A percentile compares a stretch with the other conserved stretches of the same genome.
These are phyloP conservation scores for Globisporangium spiculum DNA, from an alignment of 352 stramenopile species.

Conservation along the genomic window DNA sequence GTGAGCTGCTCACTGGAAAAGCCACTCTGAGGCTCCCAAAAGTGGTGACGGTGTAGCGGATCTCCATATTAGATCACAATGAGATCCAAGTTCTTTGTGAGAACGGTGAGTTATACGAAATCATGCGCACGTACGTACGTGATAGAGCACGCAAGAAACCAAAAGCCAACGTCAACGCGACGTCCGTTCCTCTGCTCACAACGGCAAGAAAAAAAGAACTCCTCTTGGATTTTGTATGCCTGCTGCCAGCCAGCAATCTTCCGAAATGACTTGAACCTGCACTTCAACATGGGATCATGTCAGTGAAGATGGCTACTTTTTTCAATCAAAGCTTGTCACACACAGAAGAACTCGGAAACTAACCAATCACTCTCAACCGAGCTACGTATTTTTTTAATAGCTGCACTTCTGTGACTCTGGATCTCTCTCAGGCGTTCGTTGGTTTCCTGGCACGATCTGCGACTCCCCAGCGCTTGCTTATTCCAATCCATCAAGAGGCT, in stretches of 20 bases:
- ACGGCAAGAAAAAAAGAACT: background rate
- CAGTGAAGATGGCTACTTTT: background rate
- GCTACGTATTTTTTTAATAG: background rate
- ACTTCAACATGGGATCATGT: conserved; percentile 1
- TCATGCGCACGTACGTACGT: background rate
- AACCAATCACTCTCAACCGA: background rate
- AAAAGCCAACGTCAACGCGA: background rate
- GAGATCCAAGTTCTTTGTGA: too few relatives aligned
- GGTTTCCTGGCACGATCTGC: background rate
- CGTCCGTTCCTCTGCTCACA: background rate
- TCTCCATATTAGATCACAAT: too few relatives aligned
- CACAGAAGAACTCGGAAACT: background rate
- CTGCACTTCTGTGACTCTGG: background rate
- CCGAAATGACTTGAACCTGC: background rate
- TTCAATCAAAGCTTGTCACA: conserved; percentile 1
- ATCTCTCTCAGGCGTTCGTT: too few relatives aligned
- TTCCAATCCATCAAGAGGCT: background rate
- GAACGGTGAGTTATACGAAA: background rate
- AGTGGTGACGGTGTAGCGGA: background rate
- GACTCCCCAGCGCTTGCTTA: background rate
- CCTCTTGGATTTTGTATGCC: background rate
- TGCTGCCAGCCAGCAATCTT: background rate
- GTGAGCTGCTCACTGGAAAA: conserved; percentile 2
- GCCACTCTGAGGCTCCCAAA: background rate
- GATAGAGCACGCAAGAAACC: background rate